Evolutionary conservation across 768 basidiomycete species (phyloP), one percentile per base, ranked within the genome.

Genomic region (Phaeotremella skinneri): DNA sequence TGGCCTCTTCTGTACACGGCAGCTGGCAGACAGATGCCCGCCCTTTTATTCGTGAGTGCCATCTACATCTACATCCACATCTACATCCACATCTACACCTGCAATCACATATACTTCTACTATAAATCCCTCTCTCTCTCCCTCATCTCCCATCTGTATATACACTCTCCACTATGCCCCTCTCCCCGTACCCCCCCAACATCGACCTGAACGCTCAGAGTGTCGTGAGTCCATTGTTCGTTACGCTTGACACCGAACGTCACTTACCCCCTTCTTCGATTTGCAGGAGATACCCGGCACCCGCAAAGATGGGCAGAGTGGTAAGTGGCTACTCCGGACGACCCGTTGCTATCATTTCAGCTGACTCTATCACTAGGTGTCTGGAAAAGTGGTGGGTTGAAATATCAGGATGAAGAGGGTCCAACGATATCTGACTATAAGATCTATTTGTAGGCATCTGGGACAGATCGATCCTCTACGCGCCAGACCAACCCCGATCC

Each of bases 171-270:
- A 64, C 20, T 55, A 64, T 67, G 64, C 56, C 62, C 11, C 45
- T 64, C 7, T 29, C 34, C 39, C 49, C 61, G 0, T 76, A 68
- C 48, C 72, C 74, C 7, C 60, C 30, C 17, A 50, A 69, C 42
- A 52, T 68, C 9, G 63, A 72, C 48, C 52, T 73, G 11, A 54
- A 49, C n/a, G 59, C 52, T 43, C 72, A 72, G 63, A 68, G 70
- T 50, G 62, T 66, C 21, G 74, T 76, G 56, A 62, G 72, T 69
- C 11, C 23, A 7, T 16, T 17, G 23, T 45, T 37, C 31, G 39
- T 23, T 30, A 37, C 11, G 27, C 42, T 25, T 53, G 9, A 9
- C 37, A 9, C n/a, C n/a, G 11, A n/a, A 39, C 37, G 9, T n/a
- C 37, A n/a, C n/a, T 39, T 39, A 9, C 37, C 37, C n/a, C 37